Conservation (phyloP, 805 yeast genomes). For the Hanseniaspora pseudoguilliermondii region DNA sequence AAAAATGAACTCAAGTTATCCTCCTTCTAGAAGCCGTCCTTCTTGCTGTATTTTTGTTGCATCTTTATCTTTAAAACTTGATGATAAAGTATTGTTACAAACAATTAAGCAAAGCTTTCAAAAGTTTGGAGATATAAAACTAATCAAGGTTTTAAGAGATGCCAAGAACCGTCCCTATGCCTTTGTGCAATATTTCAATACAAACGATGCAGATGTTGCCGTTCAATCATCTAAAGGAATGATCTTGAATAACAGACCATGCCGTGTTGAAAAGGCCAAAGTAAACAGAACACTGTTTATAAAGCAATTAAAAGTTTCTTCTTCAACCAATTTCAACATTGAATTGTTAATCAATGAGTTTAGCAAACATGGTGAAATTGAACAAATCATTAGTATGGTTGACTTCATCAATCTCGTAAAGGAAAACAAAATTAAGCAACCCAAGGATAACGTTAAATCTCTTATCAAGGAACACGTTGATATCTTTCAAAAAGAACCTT, state of each 20-base stretch:
- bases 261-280: slow-evolving; percentile 82
- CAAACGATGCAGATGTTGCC: slow-evolving; percentile 57
- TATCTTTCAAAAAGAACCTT: neutral
- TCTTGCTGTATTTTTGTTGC: slow-evolving; percentile 85
- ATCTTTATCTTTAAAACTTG: slow-evolving; percentile 48
- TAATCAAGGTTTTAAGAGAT: slow-evolving; percentile 76
- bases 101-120: slow-evolving; percentile 59
- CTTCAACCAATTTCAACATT: neutral
- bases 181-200: slow-evolving; percentile 71
- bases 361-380: slow-evolving; percentile 56
- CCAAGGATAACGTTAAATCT: neutral
- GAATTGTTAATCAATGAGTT: slow-evolving; percentile 20
- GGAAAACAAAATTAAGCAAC: neutral
- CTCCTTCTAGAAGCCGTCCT: slow-evolving; percentile 31
- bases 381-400: slow-evolving; percentile 40
- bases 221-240: slow-evolving; percentile 57
- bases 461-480: slow-evolving; percentile 1
- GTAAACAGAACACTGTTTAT: slow-evolving; percentile 77
- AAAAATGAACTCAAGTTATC: neutral
- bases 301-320: slow-evolving; percentile 21
- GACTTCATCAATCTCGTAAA: neutral
- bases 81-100: slow-evolving; percentile 59
- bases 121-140: slow-evolving; percentile 55
- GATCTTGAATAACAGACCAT: slow-evolving; percentile 54
- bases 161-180: slow-evolving; percentile 79